Evolutionary conservation across 208 protist genomes (phyloP).

Genomic region (Leishmania arabica): DNA sequence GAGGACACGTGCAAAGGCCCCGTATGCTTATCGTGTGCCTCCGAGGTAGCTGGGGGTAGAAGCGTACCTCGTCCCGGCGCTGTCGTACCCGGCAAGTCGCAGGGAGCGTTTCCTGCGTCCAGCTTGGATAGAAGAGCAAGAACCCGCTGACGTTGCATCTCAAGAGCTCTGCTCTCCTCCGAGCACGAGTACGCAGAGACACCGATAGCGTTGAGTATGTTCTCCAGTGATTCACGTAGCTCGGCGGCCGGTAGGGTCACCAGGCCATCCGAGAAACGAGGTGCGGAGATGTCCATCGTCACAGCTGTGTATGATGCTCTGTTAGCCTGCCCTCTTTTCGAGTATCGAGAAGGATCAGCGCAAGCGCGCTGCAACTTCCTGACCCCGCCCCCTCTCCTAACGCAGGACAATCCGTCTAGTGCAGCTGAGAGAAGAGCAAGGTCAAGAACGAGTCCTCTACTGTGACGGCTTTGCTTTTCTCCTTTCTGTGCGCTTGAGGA

Average conservation of each 20-base stretch:
- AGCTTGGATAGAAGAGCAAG: conserved; percentile 11
- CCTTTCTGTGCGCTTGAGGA: neutral
- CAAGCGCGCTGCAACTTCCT: neutral
- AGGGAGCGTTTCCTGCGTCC: neutral
- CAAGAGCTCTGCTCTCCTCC: neutral
- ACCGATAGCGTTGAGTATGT: conserved; percentile 3
- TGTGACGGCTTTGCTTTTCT: neutral
- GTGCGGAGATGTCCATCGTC: neutral
- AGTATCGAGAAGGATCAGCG: neutral
- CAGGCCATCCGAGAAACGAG: neutral
- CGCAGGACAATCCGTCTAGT: neutral
- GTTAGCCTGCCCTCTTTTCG: neutral
- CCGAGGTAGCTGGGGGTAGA: neutral
- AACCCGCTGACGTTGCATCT: conserved; percentile 14
- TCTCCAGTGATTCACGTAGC: conserved; percentile 10
- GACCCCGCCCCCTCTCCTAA: neutral
- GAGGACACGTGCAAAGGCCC: neutral
- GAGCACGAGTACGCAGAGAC: neutral
- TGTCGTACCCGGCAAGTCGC: neutral
- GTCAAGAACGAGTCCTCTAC: neutral
- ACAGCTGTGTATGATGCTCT: too few relatives aligned
- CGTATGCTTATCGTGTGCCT: too few relatives aligned
- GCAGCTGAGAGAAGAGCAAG: neutral
- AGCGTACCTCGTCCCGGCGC: neutral
- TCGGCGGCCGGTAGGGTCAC: conserved; percentile 1